phyloP scores from a whole-genome alignment of 768 basidiomycete genomes.

The Suillus plorans region DNA sequence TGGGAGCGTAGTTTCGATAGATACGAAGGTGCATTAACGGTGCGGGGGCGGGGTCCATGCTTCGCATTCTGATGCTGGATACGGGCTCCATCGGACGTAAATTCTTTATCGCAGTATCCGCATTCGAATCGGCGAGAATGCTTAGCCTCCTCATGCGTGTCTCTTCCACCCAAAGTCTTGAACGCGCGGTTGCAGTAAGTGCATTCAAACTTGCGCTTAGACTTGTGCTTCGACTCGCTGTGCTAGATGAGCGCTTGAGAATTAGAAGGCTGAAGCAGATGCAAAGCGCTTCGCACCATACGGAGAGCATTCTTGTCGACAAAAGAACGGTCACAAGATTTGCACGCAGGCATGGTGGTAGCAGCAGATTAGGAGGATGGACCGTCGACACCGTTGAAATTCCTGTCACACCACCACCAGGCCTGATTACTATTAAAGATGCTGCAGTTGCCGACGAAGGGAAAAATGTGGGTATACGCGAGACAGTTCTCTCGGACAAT shows the following conservation, averaged over 20 bases:
- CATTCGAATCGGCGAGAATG: slow-evolving; percentile 13
- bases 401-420: slow-evolving; percentile 1
- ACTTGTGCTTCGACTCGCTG: not conserved
- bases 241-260: not conserved
- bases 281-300: slow-evolving; percentile 13
- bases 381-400: not conserved
- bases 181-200: slow-evolving; percentile 12
- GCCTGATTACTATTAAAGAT: not conserved
- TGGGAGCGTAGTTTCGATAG: not conserved
- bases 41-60: not conserved
- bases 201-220: slow-evolving; percentile 9
- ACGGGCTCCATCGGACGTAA: not conserved
- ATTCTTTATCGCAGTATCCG: not conserved
- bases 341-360: slow-evolving; percentile 20
- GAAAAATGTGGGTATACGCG: not conserved
- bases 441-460: too few relatives aligned
- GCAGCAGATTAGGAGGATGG: not conserved
- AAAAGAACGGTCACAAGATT: slow-evolving; percentile 20
- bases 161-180: slow-evolving; percentile 9
- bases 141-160: slow-evolving; percentile 13
- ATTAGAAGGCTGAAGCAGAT: too few relatives aligned
- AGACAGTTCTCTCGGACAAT: not conserved
- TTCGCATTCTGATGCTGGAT: not conserved
- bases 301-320: slow-evolving; percentile 6
- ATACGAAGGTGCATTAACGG: not conserved